These are phyloP conservation scores for Henningerozyma blattae DNA, from an alignment of 805 yeast genomes.

Conservation along the genomic window DNA sequence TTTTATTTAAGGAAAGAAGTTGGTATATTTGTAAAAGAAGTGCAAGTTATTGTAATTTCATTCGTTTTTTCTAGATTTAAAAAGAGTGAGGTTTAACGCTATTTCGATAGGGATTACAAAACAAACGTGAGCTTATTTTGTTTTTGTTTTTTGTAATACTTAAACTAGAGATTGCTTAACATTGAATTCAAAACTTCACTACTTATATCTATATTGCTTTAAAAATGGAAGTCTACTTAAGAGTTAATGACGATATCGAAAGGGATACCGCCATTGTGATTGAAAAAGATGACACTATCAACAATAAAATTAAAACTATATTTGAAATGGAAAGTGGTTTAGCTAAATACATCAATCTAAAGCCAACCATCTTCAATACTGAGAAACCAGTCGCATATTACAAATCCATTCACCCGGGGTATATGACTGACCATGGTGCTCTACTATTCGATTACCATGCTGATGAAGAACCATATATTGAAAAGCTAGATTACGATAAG, in stretches of 20 bases:
- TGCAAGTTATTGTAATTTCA: no score
- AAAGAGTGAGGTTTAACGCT: no score
- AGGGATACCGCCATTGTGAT: constrained; percentile 84
- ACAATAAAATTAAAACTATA: constrained; percentile 40
- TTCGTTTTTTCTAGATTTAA: no score
- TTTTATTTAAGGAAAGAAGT: no score
- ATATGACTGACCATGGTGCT: constrained; percentile 72
- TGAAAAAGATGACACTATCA: constrained; percentile 44
- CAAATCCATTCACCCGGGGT: constrained; percentile 53
- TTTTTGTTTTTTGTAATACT: no score
- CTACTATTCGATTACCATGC: constrained; percentile 57
- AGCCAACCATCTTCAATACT: constrained; percentile 70
- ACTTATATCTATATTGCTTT: no score
- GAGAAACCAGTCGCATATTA: constrained; percentile 52
- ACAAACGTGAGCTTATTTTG: no score
- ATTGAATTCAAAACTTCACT: no score
- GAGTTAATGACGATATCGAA: constrained; percentile 76
- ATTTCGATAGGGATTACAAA: no score
- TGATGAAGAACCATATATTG: constrained; percentile 32
- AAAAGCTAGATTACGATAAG: constrained; percentile 36
- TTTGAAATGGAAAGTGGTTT: constrained; percentile 27
- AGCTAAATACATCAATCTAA: constrained; percentile 53
- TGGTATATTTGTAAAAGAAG: no score
- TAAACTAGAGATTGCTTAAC: no score
- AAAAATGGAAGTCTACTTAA: constrained; percentile 45